Evolutionary conservation across 1,284 basidiomycete genomes (phyloP), one percentile per base, ranked within the genome.

Genomic region (Farysia itapuensis): DNA sequence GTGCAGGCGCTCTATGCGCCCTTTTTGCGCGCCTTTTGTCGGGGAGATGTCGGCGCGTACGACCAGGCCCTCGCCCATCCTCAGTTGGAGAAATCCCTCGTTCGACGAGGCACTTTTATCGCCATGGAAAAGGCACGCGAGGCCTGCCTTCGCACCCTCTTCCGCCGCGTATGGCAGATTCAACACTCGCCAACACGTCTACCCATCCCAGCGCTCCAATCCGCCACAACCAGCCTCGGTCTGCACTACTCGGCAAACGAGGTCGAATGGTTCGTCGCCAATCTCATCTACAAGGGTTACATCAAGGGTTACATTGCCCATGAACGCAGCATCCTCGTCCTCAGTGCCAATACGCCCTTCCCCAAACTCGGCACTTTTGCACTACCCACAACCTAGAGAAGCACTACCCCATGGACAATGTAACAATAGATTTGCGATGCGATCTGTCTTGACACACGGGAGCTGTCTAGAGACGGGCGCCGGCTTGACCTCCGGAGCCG

Each of bases 251-350:
- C 79, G 25, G 46, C 80, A 41, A 89, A 89, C 54, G 94, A 97
- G 78, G 86, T 90, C 14, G 94, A 97, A 78, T 97, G 94, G 78
- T 81, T 92, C 44, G 82, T 97, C 6, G 69, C 84, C 14, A 93
- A 91, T 72, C 88, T 94, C 86, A 88, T 97, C 30, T 90, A 86
- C 79, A 89, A 88, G 64, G 90, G 89, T 4, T 90, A 87, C 76
- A 86, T 97, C 76, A 84, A 88, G 47, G 94, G 94, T 4, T 97
- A 97, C 78, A 94, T 98, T 70, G 92, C 90, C 35, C 94, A 98
- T 73, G 89, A 90, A 73, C 88, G 88, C 76, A 86, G 90, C 78
- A 90, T 87, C 82, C 87, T 96, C 3, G 94, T 98, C 3, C 77
- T 98, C 39, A 85, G 89, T 1, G 84, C 85, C 59, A 83, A 82